A percentile compares a stretch with the other conserved stretches of the same genome.
Evolutionary conservation across 2,329 filamentous ascomycete genomes (phyloP).

Genomic region (Ascochyta koolunga): DNA sequence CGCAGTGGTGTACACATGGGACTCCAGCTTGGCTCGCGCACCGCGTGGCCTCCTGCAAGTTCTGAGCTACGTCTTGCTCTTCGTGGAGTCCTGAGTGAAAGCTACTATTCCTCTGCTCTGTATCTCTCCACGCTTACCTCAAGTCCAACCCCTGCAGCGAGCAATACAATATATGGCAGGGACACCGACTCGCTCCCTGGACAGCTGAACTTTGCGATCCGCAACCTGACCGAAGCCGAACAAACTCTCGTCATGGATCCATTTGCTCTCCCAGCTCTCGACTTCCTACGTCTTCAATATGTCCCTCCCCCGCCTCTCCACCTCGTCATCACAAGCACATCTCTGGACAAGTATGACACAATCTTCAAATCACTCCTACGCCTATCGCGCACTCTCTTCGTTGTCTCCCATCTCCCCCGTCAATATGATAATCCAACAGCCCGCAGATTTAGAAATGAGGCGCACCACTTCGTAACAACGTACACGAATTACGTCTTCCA

Average conservation of each 20-base stretch:
- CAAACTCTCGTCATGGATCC: constrained; percentile 84
- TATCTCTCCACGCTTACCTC: constrained; percentile 31
- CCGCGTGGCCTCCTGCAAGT: constrained; percentile 90
- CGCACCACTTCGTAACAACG: constrained; percentile 77
- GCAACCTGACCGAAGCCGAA: constrained; percentile 73
- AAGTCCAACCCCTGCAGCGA: not conserved
- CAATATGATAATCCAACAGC: constrained; percentile 27
- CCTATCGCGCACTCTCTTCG: constrained; percentile 77
- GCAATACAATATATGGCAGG: constrained; percentile 18
- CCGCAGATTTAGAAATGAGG: constrained; percentile 70
- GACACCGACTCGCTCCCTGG: constrained; percentile 51
- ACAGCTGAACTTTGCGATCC: constrained; percentile 73
- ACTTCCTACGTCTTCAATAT: constrained; percentile 89
- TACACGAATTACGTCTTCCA: constrained; percentile 82
- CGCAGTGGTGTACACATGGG: constrained; percentile 73
- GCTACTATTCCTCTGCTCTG: constrained; percentile 58
- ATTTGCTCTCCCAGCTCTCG: constrained; percentile 83
- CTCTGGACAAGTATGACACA: constrained; percentile 80
- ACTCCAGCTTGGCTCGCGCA: constrained; percentile 77
- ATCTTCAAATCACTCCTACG: constrained; percentile 83
- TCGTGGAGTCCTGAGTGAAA: constrained; percentile 83
- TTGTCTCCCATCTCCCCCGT: constrained; percentile 58
- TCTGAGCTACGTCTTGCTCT: constrained; percentile 90
- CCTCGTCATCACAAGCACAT: constrained; percentile 72
- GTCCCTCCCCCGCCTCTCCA: constrained; percentile 74